Evolutionary conservation across 805 yeast genomes (phyloP).

Genomic region (Teunomyces barrocoloradensis): DNA sequence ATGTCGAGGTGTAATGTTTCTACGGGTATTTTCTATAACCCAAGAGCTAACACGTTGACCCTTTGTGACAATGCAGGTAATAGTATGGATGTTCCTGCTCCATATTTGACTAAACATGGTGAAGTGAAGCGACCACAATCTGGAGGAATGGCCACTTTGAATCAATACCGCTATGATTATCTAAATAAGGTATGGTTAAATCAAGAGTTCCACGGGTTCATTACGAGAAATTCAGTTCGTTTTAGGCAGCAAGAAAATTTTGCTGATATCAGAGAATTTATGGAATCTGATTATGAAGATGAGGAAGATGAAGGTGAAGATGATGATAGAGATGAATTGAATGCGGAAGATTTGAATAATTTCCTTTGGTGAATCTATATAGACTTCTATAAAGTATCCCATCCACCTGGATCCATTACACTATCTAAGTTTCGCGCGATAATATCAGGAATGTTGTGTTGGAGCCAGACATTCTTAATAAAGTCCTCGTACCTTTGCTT

Average conservation of each 20-base stretch:
- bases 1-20: constrained; percentile 20
- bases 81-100: constrained; percentile 50
- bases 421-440: constrained; percentile 81
- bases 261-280: constrained; percentile 2
- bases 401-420: constrained; percentile 85
- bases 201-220: constrained; percentile 53
- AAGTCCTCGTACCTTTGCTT: constrained; percentile 62
- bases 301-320: constrained; percentile 5
- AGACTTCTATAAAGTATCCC: constrained; percentile 69
- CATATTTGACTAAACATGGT: constrained; percentile 73
- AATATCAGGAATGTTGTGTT: constrained; percentile 71
- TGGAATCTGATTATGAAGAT: constrained; percentile 5
- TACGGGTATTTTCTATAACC: constrained; percentile 14
- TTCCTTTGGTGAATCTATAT: constrained; percentile 2
- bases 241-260: constrained; percentile 8
- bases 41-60: constrained; percentile 24
- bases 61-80: constrained; percentile 23
- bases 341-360: background rate
- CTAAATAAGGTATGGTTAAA: constrained; percentile 61
- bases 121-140: constrained; percentile 60
- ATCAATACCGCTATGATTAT: constrained; percentile 50
- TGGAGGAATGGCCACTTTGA: constrained; percentile 57
- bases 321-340: constrained; percentile 2
- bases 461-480: constrained; percentile 68
- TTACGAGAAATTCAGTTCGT: constrained; percentile 33